Evolutionary conservation across 2,329 filamentous ascomycete species (phyloP), one percentile per base, ranked within the genome.

Genomic region (Meredithiella fracta): DNA sequence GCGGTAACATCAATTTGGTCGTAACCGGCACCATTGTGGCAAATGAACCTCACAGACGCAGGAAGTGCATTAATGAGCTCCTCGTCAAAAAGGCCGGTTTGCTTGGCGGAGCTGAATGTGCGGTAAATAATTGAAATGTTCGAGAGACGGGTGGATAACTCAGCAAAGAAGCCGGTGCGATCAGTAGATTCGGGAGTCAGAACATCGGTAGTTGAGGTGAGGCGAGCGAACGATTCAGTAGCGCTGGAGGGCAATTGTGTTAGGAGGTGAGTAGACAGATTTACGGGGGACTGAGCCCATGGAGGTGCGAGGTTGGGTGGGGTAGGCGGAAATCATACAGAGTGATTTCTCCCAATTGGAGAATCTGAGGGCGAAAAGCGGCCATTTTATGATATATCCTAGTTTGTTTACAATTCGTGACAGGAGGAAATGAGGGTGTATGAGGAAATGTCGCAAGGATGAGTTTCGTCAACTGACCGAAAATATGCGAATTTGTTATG

Each of bases 1-100:
- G 84, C 83, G 50, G 76, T 66, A 7, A 90, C 73, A 66, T 90
- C 82, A 60, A 94, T 74, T 66, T 89, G 83, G 67, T 94, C 88
- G 68, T 94, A 94, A 38, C 89, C 89, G 56, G 88, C 86, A 59
- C 86, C 82, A 61, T 80, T 80, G 65, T 82, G 79, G 63, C 74
- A 79, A 61, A 83, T 69, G 62, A 77, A 83, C 59, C 69, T 70
- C 47, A 82, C 66, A 15, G 70, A 72, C n/a, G 65, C 61, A 3
- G 79, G 79, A 20, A 82, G 66, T 1, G 67, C 73, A 47, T 73
- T 67, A 37, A 90, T 68, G n/a, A 92, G 67, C 66, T 87, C 84
- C 47, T 73, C 73, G 65, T 94, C 85, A 60, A 92, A 70, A 20
- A 71, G 68, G 1, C 88, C 88, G 0, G 86, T 91, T 57, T 82